Conservation (phyloP, 768 basidiomycete species). For the Lenzites betulinus region DNA sequence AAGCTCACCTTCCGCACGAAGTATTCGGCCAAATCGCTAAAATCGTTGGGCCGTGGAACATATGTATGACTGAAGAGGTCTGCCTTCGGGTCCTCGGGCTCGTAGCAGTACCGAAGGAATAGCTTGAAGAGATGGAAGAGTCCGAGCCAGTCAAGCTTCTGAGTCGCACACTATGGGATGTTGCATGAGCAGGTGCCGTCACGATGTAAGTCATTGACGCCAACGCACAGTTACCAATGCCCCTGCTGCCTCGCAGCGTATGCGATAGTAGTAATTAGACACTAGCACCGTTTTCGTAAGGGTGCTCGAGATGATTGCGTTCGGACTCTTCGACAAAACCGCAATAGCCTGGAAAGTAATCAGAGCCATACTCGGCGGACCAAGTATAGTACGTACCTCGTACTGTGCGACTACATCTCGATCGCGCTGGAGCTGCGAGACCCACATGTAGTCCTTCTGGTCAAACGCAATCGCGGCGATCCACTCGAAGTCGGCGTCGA, state of each 20-base stretch:
- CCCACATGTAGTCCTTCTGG: conserved; percentile 99
- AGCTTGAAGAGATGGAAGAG: conserved; percentile 96
- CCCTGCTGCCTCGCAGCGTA: conserved; percentile 91
- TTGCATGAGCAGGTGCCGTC: not conserved
- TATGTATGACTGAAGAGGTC: conserved; percentile 86
- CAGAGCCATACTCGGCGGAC: conserved; percentile 6
- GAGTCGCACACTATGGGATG: conserved; percentile 72
- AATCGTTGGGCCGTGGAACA: conserved; percentile 95
- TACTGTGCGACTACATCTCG: conserved; percentile 96
- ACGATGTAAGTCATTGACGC: conserved; percentile 10
- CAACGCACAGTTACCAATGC: conserved; percentile 75
- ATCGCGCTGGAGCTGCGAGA: conserved; percentile 92
- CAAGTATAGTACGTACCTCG: conserved; percentile 59
- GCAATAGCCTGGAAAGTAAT: conserved; percentile 75
- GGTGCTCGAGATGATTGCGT: conserved; percentile 84
- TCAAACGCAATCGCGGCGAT: conserved; percentile 90
- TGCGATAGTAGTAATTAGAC: conserved; percentile 93
- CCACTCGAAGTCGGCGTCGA: conserved; percentile 99
- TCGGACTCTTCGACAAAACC: conserved; percentile 80
- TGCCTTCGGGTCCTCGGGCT: conserved; percentile 78
- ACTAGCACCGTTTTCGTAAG: conserved; percentile 93
- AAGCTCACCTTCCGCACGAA: conserved; percentile 85
- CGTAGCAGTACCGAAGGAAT: conserved; percentile 88
- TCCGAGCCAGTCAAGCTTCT: conserved; percentile 82
- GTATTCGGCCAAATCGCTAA: conserved; percentile 88